A percentile compares a stretch with the other conserved stretches of the same genome.
Evolutionary conservation across 331 rosid species (phyloP).

Genomic region (Erythrophleum ivorense): DNA sequence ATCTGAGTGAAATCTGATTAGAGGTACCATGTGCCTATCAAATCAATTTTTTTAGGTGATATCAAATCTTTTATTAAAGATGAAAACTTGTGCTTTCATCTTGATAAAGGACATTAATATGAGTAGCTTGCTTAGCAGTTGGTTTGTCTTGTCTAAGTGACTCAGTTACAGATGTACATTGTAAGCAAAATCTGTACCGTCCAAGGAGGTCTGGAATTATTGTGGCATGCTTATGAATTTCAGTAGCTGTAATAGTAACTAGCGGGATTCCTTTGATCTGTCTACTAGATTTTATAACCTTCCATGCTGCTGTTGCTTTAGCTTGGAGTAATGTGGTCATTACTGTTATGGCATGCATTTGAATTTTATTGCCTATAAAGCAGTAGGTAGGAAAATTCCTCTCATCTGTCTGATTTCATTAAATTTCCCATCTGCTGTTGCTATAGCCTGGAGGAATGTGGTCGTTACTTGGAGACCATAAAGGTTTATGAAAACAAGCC

Average conservation of each 20-base stretch:
- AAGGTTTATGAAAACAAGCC: slow-evolving; percentile 97
- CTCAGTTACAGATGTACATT: slow-evolving; percentile 16
- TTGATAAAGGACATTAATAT: slow-evolving; percentile 10
- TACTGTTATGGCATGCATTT: slow-evolving; percentile 5
- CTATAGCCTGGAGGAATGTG: slow-evolving; percentile 94
- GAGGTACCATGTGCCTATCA: slow-evolving; percentile 1
- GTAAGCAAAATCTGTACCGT: slow-evolving; percentile 11
- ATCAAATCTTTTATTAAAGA: slow-evolving; percentile 13
- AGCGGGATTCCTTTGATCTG: slow-evolving; percentile 30
- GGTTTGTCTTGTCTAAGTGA: neutral
- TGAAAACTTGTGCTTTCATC: neutral
- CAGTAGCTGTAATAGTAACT: slow-evolving; percentile 29
- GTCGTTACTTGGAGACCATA: slow-evolving; percentile 95
- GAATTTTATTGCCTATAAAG: slow-evolving; percentile 18
- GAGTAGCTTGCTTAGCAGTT: slow-evolving; percentile 8
- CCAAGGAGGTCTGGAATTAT: slow-evolving; percentile 11
- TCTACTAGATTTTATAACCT: slow-evolving; percentile 21
- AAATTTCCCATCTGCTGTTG: slow-evolving; percentile 31
- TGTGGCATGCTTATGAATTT: slow-evolving; percentile 29
- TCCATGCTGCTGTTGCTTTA: neutral
- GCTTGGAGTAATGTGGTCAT: neutral
- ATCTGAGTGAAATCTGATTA: neutral
- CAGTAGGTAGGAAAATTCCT: slow-evolving; percentile 32
- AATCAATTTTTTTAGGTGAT: neutral
- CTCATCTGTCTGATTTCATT: slow-evolving; percentile 23